Base-by-base conservation (phyloP, 768 basidiomycete genomes). In the Amanita rubescens region DNA sequence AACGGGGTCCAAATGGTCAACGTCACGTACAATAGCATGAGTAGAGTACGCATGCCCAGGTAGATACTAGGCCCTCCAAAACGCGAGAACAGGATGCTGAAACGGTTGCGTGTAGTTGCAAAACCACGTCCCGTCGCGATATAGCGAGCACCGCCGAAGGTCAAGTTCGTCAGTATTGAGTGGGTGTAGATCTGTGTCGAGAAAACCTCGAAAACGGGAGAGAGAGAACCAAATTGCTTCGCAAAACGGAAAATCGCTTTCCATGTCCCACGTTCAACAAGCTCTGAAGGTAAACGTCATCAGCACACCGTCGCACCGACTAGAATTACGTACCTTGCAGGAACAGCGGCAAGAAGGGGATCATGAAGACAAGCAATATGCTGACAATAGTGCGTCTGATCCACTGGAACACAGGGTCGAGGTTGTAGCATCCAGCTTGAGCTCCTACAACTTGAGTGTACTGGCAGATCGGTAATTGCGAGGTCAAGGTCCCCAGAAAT, bases 101-200 rank as follows among this genome's bases (percentile, higher is more conserved):
- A 99, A 56, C 87, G 87, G 56, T 96, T 91, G 51, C 96, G 79
- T 19, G 92, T 90, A 4, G 95, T 98, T 24, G 96, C 96, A 65
- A 99, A 99, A 37, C 96, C 96, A 79, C 96, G 90, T 45, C 96
- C 96, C 20, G 95, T 99, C 14, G 96, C 94, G 59, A 99, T 99
- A 71, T 98, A 99, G 49, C 96, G 83, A 42, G 96, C 96, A 46
- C 96, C 96, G 69, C 96, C 96, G 56, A 96, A 97, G 5, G 91
- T 95, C 72, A 99, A 73, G 70, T 99, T 95, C 69, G 85, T 95
- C 58, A 96, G 75, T 68, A 99, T 97, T 24, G 96, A 98, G 65
- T 98, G 92, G 43, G 94, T 94, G 67, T 92, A 94, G 63, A 99
- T 97, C 69, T 98, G 95, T 1, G 96, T 99, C 12, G 91, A 87